These are phyloP conservation scores for Backusella psychrophila DNA, from an alignment of 192 early-diverging fungal genomes.

Conservation along the genomic window DNA sequence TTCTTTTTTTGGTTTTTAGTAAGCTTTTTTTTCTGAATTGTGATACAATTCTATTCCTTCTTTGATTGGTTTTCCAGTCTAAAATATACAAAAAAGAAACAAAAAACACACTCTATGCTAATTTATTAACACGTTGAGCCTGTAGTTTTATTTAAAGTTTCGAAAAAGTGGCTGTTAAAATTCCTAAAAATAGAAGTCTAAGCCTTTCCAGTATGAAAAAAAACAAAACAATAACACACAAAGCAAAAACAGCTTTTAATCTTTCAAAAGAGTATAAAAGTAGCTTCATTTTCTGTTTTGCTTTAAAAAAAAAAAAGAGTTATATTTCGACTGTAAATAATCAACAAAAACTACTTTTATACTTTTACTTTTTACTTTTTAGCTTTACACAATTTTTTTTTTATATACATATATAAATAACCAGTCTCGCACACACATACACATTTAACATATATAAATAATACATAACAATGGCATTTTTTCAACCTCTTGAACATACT, in stretches of 20 bases:
- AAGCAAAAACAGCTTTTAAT: not conserved
- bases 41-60: not conserved
- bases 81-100: not conserved
- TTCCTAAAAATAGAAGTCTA: conserved; percentile 8
- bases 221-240: not conserved
- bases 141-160: conserved; percentile 6
- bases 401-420: not conserved
- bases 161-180: not conserved
- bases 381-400: not conserved
- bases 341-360: not conserved
- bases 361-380: not conserved
- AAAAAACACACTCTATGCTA: not conserved
- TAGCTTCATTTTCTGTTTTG: not conserved
- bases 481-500: conserved; percentile 3
- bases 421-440: not conserved
- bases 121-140: not conserved
- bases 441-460: not conserved
- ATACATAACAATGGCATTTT: not conserved
- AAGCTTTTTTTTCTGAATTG: not conserved
- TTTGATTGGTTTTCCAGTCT: not conserved
- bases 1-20: not conserved
- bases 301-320: not conserved
- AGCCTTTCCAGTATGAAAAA: not conserved
- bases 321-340: conserved; percentile 4
- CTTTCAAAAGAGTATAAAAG: not conserved